Conservation (phyloP, 176 grass and related monocot species). For the Zizania latifolia region DNA sequence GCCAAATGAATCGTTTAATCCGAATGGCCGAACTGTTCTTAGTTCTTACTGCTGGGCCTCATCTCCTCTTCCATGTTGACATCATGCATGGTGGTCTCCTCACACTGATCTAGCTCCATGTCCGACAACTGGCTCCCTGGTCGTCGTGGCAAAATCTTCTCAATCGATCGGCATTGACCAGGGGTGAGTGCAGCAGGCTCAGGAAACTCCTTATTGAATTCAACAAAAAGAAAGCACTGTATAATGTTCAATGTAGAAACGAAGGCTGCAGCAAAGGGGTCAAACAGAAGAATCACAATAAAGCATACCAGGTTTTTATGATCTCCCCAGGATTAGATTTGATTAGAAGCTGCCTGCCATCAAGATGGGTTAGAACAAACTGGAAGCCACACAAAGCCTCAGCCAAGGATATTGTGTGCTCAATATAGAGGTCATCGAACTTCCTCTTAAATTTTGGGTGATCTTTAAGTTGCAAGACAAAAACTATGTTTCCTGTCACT, state of each 20-base stretch:
- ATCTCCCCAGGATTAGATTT: conserved; percentile 90
- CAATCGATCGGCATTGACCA: conserved; percentile 46
- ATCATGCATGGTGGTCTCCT: conserved; percentile 79
- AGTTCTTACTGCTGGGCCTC: conserved; percentile 88
- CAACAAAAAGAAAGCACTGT: conserved; percentile 70
- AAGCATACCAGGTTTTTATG: conserved; percentile 72
- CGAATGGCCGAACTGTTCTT: neutral
- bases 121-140: conserved; percentile 37
- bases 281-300: neutral
- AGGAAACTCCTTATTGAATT: conserved; percentile 80
- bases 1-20: neutral
- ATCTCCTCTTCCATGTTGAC: conserved; percentile 94
- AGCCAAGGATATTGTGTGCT: conserved; percentile 68
- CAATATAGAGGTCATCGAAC: conserved; percentile 62
- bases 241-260: neutral
- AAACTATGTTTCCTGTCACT: conserved; percentile 80
- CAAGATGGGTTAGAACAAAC: conserved; percentile 92
- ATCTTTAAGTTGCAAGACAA: conserved; percentile 92
- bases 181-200: conserved; percentile 45
- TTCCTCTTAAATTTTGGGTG: conserved; percentile 95
- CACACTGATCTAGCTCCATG: conserved; percentile 66
- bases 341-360: conserved; percentile 75
- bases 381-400: conserved; percentile 92
- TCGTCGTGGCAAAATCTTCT: conserved; percentile 57
- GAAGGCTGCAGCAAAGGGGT: neutral